Evolutionary conservation across 2,329 filamentous ascomycete species (phyloP).

Genomic region (Ophiognomonia clavigignenti-juglandacearum): DNA sequence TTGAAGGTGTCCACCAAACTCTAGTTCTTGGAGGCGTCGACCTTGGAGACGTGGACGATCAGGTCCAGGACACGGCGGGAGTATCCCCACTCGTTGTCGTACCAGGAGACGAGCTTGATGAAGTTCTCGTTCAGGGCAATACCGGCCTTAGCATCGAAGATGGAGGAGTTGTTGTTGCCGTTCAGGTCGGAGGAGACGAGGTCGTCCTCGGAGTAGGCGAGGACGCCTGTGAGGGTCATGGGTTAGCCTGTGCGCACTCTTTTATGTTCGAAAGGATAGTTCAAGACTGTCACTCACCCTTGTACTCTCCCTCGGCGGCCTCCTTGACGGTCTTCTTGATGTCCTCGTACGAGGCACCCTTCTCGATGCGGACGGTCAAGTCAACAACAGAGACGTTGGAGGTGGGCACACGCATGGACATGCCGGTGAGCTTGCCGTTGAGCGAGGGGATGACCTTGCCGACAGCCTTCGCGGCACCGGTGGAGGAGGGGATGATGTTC

Average conservation of each 20-base stretch:
- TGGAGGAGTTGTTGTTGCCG: conserved; percentile 90
- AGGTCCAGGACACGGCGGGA: conserved; percentile 90
- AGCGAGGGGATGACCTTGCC: conserved; percentile 98
- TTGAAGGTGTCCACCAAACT: not conserved
- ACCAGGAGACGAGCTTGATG: conserved; percentile 97
- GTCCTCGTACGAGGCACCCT: conserved; percentile 79
- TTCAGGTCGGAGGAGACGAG: conserved; percentile 91
- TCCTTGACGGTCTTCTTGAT: conserved; percentile 93
- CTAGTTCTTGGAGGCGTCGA: conserved; percentile 55
- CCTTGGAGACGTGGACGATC: conserved; percentile 72
- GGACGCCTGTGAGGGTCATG: conserved; percentile 56
- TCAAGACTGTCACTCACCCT: conserved; percentile 61
- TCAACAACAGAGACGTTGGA: conserved; percentile 99
- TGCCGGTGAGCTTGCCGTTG: conserved; percentile 99
- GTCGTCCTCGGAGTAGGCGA: conserved; percentile 95
- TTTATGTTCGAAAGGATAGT: not conserved
- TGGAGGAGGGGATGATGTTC: conserved; percentile 99
- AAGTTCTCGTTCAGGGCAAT: conserved; percentile 98
- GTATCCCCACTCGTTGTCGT: conserved; percentile 99
- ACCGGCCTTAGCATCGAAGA: conserved; percentile 99
- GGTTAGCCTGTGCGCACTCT: conserved; percentile 15
- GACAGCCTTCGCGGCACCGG: conserved; percentile 99
- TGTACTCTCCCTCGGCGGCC: conserved; percentile 75
- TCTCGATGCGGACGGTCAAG: conserved; percentile 90
- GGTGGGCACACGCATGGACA: conserved; percentile 99